Evolutionary conservation across 2,329 filamentous ascomycete genomes (phyloP), one percentile per base, ranked within the genome.

Genomic region (Graphiopsis chlorocephala): DNA sequence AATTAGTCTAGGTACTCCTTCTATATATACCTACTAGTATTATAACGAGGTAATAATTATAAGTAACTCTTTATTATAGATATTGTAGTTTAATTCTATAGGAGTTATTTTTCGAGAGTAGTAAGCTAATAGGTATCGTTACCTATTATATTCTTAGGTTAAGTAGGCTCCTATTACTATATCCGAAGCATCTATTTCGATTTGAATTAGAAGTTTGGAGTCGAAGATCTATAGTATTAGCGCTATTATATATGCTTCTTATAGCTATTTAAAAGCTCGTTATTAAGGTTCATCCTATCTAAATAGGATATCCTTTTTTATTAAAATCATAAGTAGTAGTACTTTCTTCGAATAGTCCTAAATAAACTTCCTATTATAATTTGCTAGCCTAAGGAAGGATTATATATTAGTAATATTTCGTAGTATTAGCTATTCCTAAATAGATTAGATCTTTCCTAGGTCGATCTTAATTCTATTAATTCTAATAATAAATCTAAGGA

Each of bases 401-500:
- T 60, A 20, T 2, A 60, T 50, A 11, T 60, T 42, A 11, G n/a
- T 50, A 26, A 60, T n/a, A 2, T 17, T 50, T 50, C 0, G n/a
- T n/a, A n/a, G 57, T 3, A 11, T 60, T 1, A 5, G 25, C 57
- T 23, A 60, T 17, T 73, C 55, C 38, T 68, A 38, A 38, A 78
- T 67, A 35, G 64, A 64, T 50, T 64, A 61, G 14, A 74, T 68
- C 55, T 75, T 75, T 2, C 64, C 62, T 53, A 53, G 64, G 56
- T 75, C 63, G 53, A 77, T 74, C 23, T 53, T 31, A 20, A 78
- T 67, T 61, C 71, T 63, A 45, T 68, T 52, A 17, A 53, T 62
- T 20, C 53, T 61, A 42, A 78, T 73, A 57, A 72, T 72, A 66
- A 72, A 76, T 29, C 71, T 66, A 42, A 78, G 65, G 64, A 73